Evolutionary conservation across 75 land plant genomes (phyloP).

Genomic region (Sequoiadendron giganteum): DNA sequence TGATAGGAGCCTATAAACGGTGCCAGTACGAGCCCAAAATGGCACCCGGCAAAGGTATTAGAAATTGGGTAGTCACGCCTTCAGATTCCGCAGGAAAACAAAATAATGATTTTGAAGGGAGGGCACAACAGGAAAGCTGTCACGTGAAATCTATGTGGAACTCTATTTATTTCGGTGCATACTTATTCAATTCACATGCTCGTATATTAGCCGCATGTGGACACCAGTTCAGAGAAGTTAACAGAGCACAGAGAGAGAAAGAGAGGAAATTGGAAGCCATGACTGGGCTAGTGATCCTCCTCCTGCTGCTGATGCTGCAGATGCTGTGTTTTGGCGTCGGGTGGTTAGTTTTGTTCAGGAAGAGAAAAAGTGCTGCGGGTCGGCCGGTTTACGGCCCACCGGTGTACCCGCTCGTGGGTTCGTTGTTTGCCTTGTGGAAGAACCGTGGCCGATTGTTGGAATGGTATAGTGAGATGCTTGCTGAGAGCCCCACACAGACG

Average conservation of each 20-base stretch:
- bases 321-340: neutral
- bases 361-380: neutral
- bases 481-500: slow-evolving; percentile 37
- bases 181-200: too few species aligned
- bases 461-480: slow-evolving; percentile 28
- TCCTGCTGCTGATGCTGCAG: neutral
- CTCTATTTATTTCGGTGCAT: neutral
- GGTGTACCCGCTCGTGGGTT: slow-evolving; percentile 11
- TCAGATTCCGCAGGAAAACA: too few species aligned
- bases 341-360: neutral
- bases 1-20: neutral
- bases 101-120: too few species aligned
- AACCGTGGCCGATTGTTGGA: slow-evolving; percentile 13
- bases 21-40: neutral
- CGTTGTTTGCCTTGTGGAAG: neutral
- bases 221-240: too few species aligned
- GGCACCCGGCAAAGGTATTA: too few species aligned
- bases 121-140: neutral
- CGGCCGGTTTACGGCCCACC: neutral
- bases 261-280: neutral
- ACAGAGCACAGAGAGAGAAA: too few species aligned
- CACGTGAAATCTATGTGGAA: neutral
- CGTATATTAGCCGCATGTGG: too few species aligned
- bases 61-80: too few species aligned
- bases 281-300: neutral